Conservation (phyloP, 2,329 filamentous ascomycete species). For the Colletotrichum tofieldiae region DNA sequence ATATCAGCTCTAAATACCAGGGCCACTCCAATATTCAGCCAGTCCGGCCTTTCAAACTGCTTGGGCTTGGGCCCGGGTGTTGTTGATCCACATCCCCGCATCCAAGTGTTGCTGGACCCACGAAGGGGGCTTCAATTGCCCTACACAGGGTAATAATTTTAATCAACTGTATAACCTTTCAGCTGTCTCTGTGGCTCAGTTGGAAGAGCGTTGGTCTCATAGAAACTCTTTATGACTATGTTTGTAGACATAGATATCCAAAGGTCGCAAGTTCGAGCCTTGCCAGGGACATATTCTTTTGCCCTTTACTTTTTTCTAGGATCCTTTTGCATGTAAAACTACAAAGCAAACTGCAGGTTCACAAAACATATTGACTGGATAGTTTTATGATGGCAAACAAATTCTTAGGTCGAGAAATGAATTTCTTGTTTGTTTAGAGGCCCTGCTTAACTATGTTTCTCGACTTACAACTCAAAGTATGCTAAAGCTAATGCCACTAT, state of each 20-base stretch:
- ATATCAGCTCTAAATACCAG: background rate
- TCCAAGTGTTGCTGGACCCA: background rate
- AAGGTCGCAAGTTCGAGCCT: constrained; percentile 39
- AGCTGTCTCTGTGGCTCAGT: constrained; percentile 25
- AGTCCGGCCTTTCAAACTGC: background rate
- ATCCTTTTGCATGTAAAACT: background rate
- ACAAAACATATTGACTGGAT: background rate
- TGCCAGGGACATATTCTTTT: constrained; percentile 8
- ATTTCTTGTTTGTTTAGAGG: background rate
- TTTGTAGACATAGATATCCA: constrained; percentile 14
- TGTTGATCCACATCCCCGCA: constrained; percentile 10
- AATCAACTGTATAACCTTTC: fast-evolving
- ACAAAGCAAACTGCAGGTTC: background rate
- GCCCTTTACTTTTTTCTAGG: background rate
- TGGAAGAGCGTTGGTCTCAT: constrained; percentile 37
- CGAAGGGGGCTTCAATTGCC: background rate
- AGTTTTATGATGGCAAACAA: background rate
- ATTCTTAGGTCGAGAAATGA: background rate
- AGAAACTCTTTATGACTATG: background rate
- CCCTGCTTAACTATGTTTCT: no score
- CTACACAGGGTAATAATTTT: background rate
- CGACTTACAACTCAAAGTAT: background rate
- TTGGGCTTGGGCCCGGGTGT: background rate
- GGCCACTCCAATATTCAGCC: background rate
- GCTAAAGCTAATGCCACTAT: constrained; percentile 3